Percentiles rank a stretch among this genome's conserved stretches.
These are phyloP conservation scores for Trematosphaeria pertusa DNA, from an alignment of 2,329 filamentous ascomycete genomes.

Conservation along the genomic window DNA sequence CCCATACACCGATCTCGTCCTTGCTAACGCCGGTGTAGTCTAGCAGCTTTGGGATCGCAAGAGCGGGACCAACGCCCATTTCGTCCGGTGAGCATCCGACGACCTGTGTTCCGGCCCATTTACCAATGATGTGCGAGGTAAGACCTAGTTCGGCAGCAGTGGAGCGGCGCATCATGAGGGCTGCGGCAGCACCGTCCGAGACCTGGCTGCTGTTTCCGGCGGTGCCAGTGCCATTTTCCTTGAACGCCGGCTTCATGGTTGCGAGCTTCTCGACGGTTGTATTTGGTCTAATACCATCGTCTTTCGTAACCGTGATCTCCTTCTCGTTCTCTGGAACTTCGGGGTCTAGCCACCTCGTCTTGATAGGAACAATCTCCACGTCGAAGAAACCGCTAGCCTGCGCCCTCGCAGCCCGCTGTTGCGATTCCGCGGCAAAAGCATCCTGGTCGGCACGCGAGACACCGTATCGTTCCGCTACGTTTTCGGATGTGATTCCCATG, in stretches of 20 bases:
- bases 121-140: slow-evolving; percentile 73
- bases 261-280: slow-evolving; percentile 74
- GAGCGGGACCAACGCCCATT: slow-evolving; percentile 89
- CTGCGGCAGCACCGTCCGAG: slow-evolving; percentile 84
- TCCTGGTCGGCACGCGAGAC: slow-evolving; percentile 81
- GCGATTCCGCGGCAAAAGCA: slow-evolving; percentile 77
- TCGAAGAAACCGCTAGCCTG: slow-evolving; percentile 74
- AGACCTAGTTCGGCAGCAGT: slow-evolving; percentile 79
- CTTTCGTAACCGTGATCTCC: slow-evolving; percentile 71
- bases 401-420: slow-evolving; percentile 75
- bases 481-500: slow-evolving; percentile 91
- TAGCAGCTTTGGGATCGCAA: slow-evolving; percentile 87
- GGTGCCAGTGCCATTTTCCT: slow-evolving; percentile 74
- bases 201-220: slow-evolving; percentile 88
- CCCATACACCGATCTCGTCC: slow-evolving; percentile 82
- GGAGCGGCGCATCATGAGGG: slow-evolving; percentile 82
- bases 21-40: slow-evolving; percentile 69
- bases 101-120: slow-evolving; percentile 78
- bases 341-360: slow-evolving; percentile 72
- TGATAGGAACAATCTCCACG: slow-evolving; percentile 80
- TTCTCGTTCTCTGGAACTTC: slow-evolving; percentile 58
- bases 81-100: slow-evolving; percentile 85
- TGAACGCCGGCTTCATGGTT: slow-evolving; percentile 86
- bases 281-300: slow-evolving; percentile 81
- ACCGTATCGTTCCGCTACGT: slow-evolving; percentile 79